These are phyloP conservation scores for Truncatella angustata DNA, from an alignment of 2,329 filamentous ascomycete species.

Conservation along the genomic window DNA sequence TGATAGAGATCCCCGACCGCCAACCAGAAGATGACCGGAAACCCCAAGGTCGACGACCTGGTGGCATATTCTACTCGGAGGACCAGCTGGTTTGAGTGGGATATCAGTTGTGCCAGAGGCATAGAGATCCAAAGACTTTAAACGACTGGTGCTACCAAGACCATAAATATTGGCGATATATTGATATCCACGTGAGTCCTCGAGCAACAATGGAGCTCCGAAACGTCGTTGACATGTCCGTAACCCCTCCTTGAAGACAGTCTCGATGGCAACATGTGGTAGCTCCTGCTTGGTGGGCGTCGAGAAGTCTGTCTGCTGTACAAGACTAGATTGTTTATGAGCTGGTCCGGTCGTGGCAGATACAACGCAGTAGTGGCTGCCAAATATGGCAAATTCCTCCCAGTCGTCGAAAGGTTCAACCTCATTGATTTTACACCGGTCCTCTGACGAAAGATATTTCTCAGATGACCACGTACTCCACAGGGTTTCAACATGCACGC, in stretches of 20 bases:
- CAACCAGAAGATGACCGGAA: slow-evolving; percentile 62
- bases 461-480: slow-evolving; percentile 81
- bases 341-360: slow-evolving; percentile 48
- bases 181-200: slow-evolving; percentile 37
- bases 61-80: slow-evolving; percentile 66
- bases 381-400: slow-evolving; percentile 89
- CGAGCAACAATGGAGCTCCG: slow-evolving; percentile 49
- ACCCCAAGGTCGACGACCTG: slow-evolving; percentile 66
- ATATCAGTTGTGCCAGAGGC: slow-evolving; percentile 24
- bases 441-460: slow-evolving; percentile 57
- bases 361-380: slow-evolving; percentile 79
- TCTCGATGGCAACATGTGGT: slow-evolving; percentile 6
- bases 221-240: slow-evolving; percentile 55
- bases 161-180: slow-evolving; percentile 45
- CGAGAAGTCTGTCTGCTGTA: background rate
- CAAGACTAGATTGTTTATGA: background rate
- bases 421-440: slow-evolving; percentile 62
- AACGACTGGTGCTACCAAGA: slow-evolving; percentile 41
- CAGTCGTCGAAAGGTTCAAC: slow-evolving; percentile 91
- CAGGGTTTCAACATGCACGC: slow-evolving; percentile 63
- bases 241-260: slow-evolving; percentile 34
- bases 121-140: slow-evolving; percentile 52
- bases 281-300: slow-evolving; percentile 1
- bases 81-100: slow-evolving; percentile 28
- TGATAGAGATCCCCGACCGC: slow-evolving; percentile 76